Conservation (phyloP, 73 alveolate species). For the Paramecium octaurelia region DNA sequence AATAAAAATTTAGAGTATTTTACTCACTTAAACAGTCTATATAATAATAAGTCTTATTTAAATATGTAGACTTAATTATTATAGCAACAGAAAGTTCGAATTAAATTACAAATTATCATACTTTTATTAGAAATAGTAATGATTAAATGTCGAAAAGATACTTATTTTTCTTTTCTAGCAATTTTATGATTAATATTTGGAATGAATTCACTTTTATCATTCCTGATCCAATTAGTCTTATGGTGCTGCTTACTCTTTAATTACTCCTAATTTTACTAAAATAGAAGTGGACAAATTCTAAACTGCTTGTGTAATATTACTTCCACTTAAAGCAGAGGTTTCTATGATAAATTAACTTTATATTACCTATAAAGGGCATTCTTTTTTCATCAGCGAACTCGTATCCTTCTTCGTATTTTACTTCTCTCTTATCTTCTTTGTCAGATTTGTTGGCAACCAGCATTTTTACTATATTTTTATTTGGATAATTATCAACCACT, state of each 20-base stretch:
- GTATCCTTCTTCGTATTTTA: not conserved
- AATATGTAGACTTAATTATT: no score
- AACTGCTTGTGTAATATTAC: not conserved
- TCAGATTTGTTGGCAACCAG: not conserved
- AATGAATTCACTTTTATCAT: no score
- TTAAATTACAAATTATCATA: no score
- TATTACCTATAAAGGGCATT: not conserved
- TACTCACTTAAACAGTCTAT: not conserved
- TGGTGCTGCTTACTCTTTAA: not conserved
- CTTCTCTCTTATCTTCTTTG: not conserved
- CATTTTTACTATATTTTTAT: not conserved
- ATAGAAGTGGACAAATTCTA: not conserved
- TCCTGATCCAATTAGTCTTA: no score
- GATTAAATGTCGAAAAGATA: no score
- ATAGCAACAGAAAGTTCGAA: no score
- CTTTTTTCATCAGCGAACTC: not conserved
- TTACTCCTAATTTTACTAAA: not conserved
- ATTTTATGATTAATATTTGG: no score
- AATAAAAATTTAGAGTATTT: not conserved
- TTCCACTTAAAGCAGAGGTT: not conserved
- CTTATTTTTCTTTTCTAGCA: no score
- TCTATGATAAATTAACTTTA: not conserved
- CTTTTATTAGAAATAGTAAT: no score
- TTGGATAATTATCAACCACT: not conserved
- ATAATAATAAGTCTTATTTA: no score